These are phyloP conservation scores for Nepenthes gracilis DNA, from an alignment of 148 eudicot species.

Conservation along the genomic window DNA sequence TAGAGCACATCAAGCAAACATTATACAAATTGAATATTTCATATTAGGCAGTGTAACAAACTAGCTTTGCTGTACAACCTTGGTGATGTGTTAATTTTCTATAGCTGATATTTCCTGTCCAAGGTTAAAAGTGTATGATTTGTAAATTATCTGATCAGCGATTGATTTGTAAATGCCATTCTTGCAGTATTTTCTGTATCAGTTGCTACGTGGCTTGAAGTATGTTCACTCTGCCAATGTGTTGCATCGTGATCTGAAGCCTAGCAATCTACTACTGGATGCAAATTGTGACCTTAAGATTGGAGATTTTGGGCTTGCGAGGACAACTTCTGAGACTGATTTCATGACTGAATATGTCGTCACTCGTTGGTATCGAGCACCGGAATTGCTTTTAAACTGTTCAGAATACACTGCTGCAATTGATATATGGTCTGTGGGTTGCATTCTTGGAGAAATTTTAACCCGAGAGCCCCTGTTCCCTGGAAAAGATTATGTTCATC, in stretches of 20 bases:
- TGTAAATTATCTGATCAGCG: slow-evolving; percentile 9
- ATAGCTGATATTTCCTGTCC: no score
- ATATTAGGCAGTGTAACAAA: no score
- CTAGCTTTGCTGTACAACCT: no score
- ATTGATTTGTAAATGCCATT: slow-evolving; percentile 7
- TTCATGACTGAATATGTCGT: slow-evolving; percentile 90
- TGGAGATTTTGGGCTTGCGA: slow-evolving; percentile 80
- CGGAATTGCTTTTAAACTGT: slow-evolving; percentile 72
- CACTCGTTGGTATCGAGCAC: slow-evolving; percentile 88
- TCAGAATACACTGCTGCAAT: slow-evolving; percentile 81
- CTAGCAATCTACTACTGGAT: slow-evolving; percentile 75
- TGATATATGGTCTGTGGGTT: slow-evolving; percentile 94
- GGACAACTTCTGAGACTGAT: slow-evolving; percentile 83
- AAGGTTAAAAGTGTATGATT: background rate
- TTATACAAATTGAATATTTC: no score
- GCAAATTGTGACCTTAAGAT: slow-evolving; percentile 89
- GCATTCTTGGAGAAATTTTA: slow-evolving; percentile 77
- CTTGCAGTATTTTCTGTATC: slow-evolving; percentile 77
- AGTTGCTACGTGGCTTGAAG: slow-evolving; percentile 71
- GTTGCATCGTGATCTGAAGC: slow-evolving; percentile 82
- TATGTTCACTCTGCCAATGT: slow-evolving; percentile 83
- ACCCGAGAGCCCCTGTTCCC: slow-evolving; percentile 73
- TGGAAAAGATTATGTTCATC: slow-evolving; percentile 78
- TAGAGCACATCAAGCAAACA: no score
- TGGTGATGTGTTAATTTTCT: background rate